Evolutionary conservation across 1,139 yeast genomes (phyloP).

Genomic region (Nadsonia commutata): DNA sequence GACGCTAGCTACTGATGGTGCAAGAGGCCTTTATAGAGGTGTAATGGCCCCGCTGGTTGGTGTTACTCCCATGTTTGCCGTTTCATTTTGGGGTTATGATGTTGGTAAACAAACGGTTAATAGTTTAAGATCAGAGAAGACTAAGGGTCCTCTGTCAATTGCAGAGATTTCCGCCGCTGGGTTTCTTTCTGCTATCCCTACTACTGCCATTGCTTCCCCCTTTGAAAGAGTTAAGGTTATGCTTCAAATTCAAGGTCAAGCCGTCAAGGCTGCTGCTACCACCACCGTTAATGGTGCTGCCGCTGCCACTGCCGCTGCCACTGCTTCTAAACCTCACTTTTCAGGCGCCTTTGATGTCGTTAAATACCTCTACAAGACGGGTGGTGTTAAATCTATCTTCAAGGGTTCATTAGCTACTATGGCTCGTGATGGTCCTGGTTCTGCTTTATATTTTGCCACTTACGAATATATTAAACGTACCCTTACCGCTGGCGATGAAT

Average conservation of each 20-base stretch:
- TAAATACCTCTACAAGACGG: conserved; percentile 55
- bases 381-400: conserved; percentile 74
- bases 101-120: conserved; percentile 67
- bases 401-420: conserved; percentile 86
- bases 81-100: conserved; percentile 97
- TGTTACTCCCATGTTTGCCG: conserved; percentile 97
- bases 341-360: conserved; percentile 47
- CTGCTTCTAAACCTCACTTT: conserved; percentile 19
- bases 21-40: conserved; percentile 70
- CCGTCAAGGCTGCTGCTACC: conserved; percentile 13
- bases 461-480: conserved; percentile 65
- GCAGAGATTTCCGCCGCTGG: conserved; percentile 82
- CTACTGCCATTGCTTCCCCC: conserved; percentile 91
- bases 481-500: conserved; percentile 40
- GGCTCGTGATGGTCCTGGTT: conserved; percentile 96
- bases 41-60: conserved; percentile 84
- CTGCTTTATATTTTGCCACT: conserved; percentile 92
- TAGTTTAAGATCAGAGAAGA: conserved; percentile 29
- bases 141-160: conserved; percentile 34
- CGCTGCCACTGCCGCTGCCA: conserved; percentile 1
- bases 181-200: conserved; percentile 88
- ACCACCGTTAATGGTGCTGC: conserved; percentile 6
- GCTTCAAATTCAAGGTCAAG: conserved; percentile 60
- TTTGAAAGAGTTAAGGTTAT: conserved; percentile 92
- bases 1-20: conserved; percentile 60